phyloP scores from a whole-genome alignment of 495 filamentous ascomycete genomes.

The Diplogelasinospora grovesii region DNA sequence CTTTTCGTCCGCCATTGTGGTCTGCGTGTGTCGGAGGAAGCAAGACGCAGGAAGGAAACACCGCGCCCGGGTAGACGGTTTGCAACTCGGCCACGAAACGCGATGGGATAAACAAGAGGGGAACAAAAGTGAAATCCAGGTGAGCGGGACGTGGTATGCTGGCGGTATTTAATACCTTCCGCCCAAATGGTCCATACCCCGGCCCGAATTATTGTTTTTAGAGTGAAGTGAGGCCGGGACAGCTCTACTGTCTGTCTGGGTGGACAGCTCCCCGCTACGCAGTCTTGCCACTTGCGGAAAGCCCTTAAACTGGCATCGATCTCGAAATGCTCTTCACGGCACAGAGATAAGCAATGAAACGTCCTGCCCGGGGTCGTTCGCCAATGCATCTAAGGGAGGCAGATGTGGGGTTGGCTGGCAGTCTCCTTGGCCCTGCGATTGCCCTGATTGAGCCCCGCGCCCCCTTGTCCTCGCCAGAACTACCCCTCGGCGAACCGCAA shows the following conservation, averaged over 20 bases:
- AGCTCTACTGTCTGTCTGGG: too few species aligned
- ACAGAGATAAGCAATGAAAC: conserved; percentile 6
- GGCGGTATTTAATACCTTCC: conserved; percentile 8
- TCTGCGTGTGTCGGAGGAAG: not conserved
- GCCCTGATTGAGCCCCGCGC: not conserved
- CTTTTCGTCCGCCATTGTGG: conserved; percentile 24
- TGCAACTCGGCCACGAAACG: not conserved
- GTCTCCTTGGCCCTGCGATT: too few species aligned
- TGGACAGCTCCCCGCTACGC: not conserved
- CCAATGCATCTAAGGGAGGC: too few species aligned
- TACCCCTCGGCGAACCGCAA: not conserved
- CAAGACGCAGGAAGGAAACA: not conserved
- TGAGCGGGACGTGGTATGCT: not conserved
- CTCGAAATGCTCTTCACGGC: not conserved
- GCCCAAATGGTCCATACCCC: too few species aligned
- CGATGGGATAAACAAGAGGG: not conserved
- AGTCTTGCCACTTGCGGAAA: conserved; percentile 7
- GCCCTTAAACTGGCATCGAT: too few species aligned
- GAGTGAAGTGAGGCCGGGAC: too few species aligned
- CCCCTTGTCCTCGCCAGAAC: not conserved
- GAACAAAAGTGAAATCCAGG: not conserved
- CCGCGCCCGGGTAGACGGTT: not conserved
- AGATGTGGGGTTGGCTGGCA: not conserved
- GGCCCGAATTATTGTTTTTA: too few species aligned
- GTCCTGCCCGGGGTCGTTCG: too few species aligned